These are phyloP conservation scores for bread wheat (Triticum aestivum) DNA, from an alignment of 176 grass and related monocot species.

Conservation along the genomic window DNA sequence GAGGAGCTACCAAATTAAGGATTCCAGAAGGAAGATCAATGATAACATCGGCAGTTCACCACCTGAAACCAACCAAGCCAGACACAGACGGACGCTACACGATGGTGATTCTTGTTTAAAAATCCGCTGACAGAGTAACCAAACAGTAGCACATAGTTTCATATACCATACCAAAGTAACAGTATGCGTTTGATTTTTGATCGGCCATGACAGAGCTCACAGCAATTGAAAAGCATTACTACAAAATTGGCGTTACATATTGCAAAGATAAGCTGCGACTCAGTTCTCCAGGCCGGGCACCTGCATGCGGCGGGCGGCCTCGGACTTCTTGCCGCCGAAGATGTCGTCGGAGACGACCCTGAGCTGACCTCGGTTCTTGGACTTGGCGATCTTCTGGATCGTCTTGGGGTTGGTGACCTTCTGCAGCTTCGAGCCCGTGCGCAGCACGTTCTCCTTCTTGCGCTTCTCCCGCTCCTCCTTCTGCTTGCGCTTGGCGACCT, in stretches of 20 bases:
- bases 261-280: not conserved
- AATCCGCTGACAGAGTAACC: not conserved
- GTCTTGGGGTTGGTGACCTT: constrained; percentile 93
- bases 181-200: constrained; percentile 1
- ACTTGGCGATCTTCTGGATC: constrained; percentile 94
- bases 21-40: constrained; percentile 2
- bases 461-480: constrained; percentile 90
- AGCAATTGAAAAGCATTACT: constrained; percentile 2
- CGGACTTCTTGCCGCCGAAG: constrained; percentile 54
- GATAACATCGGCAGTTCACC: not conserved
- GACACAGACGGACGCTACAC: not conserved
- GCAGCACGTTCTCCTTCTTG: constrained; percentile 82
- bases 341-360: constrained; percentile 82
- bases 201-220: not conserved
- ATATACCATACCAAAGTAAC: constrained; percentile 23
- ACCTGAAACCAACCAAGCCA: not conserved
- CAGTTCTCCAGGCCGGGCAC: constrained; percentile 44
- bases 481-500: constrained; percentile 73
- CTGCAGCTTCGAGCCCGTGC: constrained; percentile 81
- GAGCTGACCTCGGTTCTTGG: constrained; percentile 74
- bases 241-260: constrained; percentile 17
- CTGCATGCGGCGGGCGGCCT: constrained; percentile 42
- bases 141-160: not conserved
- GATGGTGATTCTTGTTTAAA: not conserved
- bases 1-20: no score